Percentiles rank a stretch among this genome's conserved stretches.
Conservation (phyloP, 1,139 yeast species). For the Suhomyces wounanorum region DNA sequence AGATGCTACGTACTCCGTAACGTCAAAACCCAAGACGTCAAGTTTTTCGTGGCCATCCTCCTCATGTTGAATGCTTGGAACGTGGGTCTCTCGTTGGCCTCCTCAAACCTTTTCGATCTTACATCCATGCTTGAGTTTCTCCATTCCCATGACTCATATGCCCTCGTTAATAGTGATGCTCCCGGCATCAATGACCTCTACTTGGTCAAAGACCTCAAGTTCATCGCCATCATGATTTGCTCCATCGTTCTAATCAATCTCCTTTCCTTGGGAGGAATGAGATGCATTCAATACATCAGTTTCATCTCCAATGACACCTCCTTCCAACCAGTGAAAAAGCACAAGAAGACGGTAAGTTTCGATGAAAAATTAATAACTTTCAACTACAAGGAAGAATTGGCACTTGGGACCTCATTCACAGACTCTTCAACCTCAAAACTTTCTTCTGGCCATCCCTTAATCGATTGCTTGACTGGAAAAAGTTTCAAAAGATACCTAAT, state of each 20-base stretch:
- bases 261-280: constrained; percentile 18
- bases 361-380: constrained; percentile 20
- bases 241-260: constrained; percentile 17
- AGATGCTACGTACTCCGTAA: constrained; percentile 1
- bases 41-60: constrained; percentile 6
- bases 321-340: constrained; percentile 8
- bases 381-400: constrained; percentile 15
- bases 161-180: constrained; percentile 7
- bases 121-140: constrained; percentile 3
- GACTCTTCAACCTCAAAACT: constrained; percentile 5
- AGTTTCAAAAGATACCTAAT: not conserved
- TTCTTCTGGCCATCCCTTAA: not conserved
- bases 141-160: constrained; percentile 5
- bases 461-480: not conserved
- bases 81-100: constrained; percentile 5
- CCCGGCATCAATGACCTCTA: constrained; percentile 9
- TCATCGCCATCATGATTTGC: constrained; percentile 14
- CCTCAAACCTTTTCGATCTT: constrained; percentile 5
- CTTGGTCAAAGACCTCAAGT: constrained; percentile 17
- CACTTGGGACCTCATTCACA: constrained; percentile 1
- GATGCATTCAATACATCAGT: constrained; percentile 20
- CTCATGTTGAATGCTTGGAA: constrained; percentile 18
- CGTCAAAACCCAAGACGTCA: constrained; percentile 8
- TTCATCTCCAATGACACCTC: constrained; percentile 13
- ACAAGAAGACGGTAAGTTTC: constrained; percentile 22